These are phyloP conservation scores for Domatiomyces catenatus DNA, from an alignment of 2,329 filamentous ascomycete genomes.

Conservation along the genomic window DNA sequence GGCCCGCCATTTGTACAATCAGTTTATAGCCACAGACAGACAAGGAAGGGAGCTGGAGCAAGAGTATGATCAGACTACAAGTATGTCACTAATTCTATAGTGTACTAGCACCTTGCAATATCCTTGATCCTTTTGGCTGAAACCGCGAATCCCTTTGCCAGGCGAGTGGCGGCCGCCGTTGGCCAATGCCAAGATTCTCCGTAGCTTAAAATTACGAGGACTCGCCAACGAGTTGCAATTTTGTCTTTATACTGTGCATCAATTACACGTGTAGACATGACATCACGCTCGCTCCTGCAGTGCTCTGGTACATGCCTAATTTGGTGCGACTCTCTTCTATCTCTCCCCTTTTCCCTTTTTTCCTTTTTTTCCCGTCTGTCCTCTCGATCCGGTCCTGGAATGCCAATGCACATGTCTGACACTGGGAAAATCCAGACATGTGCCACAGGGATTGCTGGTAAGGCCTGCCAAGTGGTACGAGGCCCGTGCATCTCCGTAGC, in stretches of 20 bases:
- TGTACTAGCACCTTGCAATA: not conserved
- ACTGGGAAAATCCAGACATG: not conserved
- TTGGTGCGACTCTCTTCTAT: not conserved
- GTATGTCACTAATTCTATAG: not conserved
- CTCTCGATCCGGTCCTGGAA: not conserved
- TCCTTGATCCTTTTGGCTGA: not conserved
- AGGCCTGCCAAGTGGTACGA: not conserved
- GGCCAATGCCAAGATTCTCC: not conserved
- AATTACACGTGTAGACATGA: too few species aligned
- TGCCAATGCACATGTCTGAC: not conserved
- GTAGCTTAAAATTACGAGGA: not conserved
- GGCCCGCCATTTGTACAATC: not conserved
- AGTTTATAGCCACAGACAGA: not conserved
- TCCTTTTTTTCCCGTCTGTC: not conserved
- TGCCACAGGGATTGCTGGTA: not conserved
- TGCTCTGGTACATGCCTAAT: too few species aligned
- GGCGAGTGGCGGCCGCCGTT: not conserved
- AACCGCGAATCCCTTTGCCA: not conserved
- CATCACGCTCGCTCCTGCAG: too few species aligned
- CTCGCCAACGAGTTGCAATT: too few species aligned
- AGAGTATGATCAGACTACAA: not conserved
- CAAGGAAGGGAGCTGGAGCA: not conserved
- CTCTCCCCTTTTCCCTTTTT: not conserved
- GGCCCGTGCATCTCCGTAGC: not conserved
- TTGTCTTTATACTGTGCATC: too few species aligned